Evolutionary conservation across 257 asterid species (phyloP).

Genomic region (Gentiana macrophylla): DNA sequence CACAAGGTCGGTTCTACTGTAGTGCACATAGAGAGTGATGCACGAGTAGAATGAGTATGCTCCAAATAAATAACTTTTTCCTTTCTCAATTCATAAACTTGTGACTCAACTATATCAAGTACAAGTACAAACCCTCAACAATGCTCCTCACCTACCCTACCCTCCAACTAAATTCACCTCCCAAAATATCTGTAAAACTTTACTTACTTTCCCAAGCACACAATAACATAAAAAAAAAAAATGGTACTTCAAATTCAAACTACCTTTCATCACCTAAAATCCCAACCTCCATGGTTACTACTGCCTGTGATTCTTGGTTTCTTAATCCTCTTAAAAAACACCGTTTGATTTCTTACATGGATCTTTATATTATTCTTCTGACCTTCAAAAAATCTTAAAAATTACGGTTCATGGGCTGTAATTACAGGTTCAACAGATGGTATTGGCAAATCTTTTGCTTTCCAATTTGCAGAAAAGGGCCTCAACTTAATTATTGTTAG

Average conservation of each 20-base stretch:
- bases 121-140: no score
- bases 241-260: background rate
- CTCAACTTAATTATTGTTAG: conserved; percentile 61
- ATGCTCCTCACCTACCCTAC: no score
- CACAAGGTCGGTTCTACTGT: no score
- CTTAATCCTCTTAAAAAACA: conserved; percentile 20
- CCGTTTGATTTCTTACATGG: conserved; percentile 34
- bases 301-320: conserved; percentile 42
- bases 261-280: conserved; percentile 8
- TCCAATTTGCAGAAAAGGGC: conserved; percentile 47
- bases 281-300: conserved; percentile 34
- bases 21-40: no score
- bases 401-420: conserved; percentile 78
- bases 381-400: conserved; percentile 37
- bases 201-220: no score
- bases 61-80: no score
- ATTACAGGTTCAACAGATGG: conserved; percentile 88
- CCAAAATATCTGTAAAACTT: no score
- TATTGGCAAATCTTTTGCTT: conserved; percentile 67
- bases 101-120: no score
- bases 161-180: no score
- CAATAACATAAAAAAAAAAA: no score
- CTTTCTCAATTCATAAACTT: no score
- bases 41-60: no score
- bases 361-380: conserved; percentile 25